A percentile compares a stretch with the other conserved stretches of the same genome.
Evolutionary conservation across 345 rosid species (phyloP).

Genomic region (Citrus sp.): DNA sequence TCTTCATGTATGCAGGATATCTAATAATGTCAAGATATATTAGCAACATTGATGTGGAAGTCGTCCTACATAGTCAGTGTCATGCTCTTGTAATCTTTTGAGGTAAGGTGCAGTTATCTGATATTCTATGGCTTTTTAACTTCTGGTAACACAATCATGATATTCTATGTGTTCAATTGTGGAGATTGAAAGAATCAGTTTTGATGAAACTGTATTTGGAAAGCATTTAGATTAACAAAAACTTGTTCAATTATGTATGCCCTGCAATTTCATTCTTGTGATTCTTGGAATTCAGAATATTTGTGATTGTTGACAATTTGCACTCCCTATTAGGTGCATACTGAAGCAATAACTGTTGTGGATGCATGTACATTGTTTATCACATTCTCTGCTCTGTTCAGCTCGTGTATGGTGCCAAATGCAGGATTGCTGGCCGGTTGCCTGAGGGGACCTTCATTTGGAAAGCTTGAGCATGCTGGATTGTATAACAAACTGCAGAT

Average conservation of each 20-base stretch:
- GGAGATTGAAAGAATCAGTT: not conserved
- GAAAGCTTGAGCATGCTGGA: conserved; percentile 16
- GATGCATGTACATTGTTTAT: not conserved
- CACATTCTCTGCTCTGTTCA: not conserved
- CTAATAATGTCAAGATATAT: conserved; percentile 22
- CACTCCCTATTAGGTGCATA: not conserved
- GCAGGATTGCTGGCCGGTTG: conserved; percentile 21
- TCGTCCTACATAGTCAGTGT: conserved; percentile 15
- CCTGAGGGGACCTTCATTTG: not conserved
- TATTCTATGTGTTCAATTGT: not conserved
- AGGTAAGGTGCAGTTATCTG: conserved; percentile 6
- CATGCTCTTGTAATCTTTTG: not conserved
- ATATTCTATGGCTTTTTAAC: not conserved
- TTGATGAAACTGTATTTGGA: not conserved
- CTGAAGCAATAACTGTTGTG: not conserved
- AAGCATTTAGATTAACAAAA: not conserved
- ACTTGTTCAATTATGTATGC: not conserved
- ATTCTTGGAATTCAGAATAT: not conserved
- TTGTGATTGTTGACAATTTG: not conserved
- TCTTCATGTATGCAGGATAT: conserved; percentile 21
- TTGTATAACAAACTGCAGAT: conserved; percentile 13
- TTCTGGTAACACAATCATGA: not conserved
- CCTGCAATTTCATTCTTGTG: not conserved
- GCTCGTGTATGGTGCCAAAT: not conserved
- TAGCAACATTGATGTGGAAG: conserved; percentile 17